Base-by-base conservation (phyloP, 2,329 filamentous ascomycete genomes). In the Neopestalotiopsis rosae region DNA sequence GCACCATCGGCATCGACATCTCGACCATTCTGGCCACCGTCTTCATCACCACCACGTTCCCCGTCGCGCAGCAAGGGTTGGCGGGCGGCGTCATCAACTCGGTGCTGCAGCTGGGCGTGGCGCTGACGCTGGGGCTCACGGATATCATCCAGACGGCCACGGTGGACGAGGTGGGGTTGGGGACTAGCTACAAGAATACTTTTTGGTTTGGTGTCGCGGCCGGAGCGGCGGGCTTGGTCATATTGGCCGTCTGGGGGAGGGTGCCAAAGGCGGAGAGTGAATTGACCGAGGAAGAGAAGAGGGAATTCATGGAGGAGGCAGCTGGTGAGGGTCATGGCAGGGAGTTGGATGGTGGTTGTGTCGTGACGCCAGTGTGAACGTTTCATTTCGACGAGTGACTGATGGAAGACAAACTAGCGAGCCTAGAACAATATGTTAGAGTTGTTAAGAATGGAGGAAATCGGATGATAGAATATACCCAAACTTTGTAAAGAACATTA, bases 1-100 rank as follows among this genome's bases (percentile, higher is more conserved):
- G 86, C 14, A 95, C 92, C 0, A 83, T 94, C 42, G 91, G 91
- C n/a, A 89, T 94, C 69, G 93, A 95, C 75, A 89, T 94, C 68
- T 89, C 89, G 10, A 94, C 91, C 80, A 94, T 91, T 75, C 87
- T 94, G 1, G 88, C 90, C 24, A 94, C 92, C 74, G 87, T 95
- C 69, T 94, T 93, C 79, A 91, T 94, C 77, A 94, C 92, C 0
- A 94, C 92, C 0, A 88, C 87, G 14, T 83, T 94, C 70, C 91
- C 92, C 57, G 30, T 28, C 9, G 12, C 57, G 5, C 57, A 59
- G 17, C 57, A 59, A 17, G 57, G 57, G 10, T 28, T 59, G 7
- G 57, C 57, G 5, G 57, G 57, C 13, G 57, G 57, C 30, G 57
- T 59, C 24, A 59, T 59, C 28, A 59, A 59, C 57, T 59, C 57